These are phyloP conservation scores for Westerdykella ornata DNA, from an alignment of 2,329 filamentous ascomycete species.

Conservation along the genomic window DNA sequence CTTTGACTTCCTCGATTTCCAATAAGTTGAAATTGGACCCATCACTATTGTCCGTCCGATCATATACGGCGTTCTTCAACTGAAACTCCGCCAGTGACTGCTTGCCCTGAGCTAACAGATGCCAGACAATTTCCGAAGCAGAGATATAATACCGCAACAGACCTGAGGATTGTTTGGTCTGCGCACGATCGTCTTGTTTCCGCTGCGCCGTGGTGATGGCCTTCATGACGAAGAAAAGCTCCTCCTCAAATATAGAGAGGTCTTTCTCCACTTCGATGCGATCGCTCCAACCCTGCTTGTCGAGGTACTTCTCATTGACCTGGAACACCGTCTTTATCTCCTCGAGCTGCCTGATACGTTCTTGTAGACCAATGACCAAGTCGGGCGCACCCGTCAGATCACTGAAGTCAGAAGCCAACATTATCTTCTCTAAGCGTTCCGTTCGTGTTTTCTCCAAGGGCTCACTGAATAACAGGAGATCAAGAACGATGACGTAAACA, in stretches of 20 bases:
- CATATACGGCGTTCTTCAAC: constrained; percentile 82
- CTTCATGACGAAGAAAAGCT: constrained; percentile 99
- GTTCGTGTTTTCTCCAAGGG: constrained; percentile 94
- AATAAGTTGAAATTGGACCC: constrained; percentile 92
- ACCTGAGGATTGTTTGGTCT: constrained; percentile 64
- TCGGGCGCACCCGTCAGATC: constrained; percentile 88
- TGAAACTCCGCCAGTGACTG: constrained; percentile 91
- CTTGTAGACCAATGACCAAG: constrained; percentile 85
- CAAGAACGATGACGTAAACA: constrained; percentile 95
- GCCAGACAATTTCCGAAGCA: constrained; percentile 95
- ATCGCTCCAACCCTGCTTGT: constrained; percentile 87
- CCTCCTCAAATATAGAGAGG: constrained; percentile 82
- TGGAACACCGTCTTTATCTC: constrained; percentile 97
- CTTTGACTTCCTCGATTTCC: constrained; percentile 79
- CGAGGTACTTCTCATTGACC: constrained; percentile 78
- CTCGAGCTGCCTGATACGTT: constrained; percentile 85
- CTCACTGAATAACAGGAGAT: constrained; percentile 92
- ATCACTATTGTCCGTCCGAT: constrained; percentile 93
- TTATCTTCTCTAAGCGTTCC: constrained; percentile 95
- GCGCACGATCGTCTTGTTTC: constrained; percentile 61
- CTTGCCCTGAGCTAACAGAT: constrained; percentile 78
- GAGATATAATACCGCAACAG: constrained; percentile 87
- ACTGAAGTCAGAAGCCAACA: constrained; percentile 97
- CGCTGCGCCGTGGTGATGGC: constrained; percentile 95
- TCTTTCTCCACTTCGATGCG: constrained; percentile 83